These are phyloP conservation scores for Xylaria intraflava DNA, from an alignment of 495 filamentous ascomycete genomes.

Conservation along the genomic window DNA sequence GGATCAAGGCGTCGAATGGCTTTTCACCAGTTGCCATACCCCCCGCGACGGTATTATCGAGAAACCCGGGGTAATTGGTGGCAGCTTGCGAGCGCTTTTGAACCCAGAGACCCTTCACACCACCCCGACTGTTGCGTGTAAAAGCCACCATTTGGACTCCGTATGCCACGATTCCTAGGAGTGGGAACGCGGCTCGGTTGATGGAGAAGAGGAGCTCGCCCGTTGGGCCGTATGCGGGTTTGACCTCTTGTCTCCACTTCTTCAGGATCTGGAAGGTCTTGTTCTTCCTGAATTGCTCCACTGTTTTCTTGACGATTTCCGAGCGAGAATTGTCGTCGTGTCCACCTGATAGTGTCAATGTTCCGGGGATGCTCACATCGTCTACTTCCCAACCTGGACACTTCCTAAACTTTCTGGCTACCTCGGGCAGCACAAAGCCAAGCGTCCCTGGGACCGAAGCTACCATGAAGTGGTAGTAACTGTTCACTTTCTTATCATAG, in stretches of 20 bases:
- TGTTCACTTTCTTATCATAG: not conserved
- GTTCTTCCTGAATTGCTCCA: slow-evolving; percentile 44
- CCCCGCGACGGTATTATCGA: slow-evolving; percentile 43
- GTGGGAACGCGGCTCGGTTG: slow-evolving; percentile 19
- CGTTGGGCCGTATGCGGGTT: slow-evolving; percentile 55
- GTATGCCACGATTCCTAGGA: slow-evolving; percentile 38
- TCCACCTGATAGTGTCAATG: not conserved
- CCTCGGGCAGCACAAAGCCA: slow-evolving; percentile 2
- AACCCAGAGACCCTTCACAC: slow-evolving; percentile 36
- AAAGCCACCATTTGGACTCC: slow-evolving; percentile 40
- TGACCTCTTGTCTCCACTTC: slow-evolving; percentile 72
- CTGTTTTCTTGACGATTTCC: not conserved
- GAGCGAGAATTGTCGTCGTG: not conserved
- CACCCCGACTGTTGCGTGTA: slow-evolving; percentile 5
- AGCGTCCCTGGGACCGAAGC: not conserved
- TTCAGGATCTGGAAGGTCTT: slow-evolving; percentile 56
- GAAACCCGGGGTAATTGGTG: slow-evolving; percentile 35
- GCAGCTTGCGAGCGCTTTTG: slow-evolving; percentile 28
- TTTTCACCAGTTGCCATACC: slow-evolving; percentile 26
- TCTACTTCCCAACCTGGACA: not conserved
- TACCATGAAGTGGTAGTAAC: slow-evolving; percentile 7
- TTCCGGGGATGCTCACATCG: not conserved
- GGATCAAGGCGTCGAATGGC: slow-evolving; percentile 32
- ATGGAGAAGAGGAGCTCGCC: slow-evolving; percentile 15
- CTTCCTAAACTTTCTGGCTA: not conserved